Conservation (phyloP, 148 eudicot species). For the Diospyros kaki region DNA sequence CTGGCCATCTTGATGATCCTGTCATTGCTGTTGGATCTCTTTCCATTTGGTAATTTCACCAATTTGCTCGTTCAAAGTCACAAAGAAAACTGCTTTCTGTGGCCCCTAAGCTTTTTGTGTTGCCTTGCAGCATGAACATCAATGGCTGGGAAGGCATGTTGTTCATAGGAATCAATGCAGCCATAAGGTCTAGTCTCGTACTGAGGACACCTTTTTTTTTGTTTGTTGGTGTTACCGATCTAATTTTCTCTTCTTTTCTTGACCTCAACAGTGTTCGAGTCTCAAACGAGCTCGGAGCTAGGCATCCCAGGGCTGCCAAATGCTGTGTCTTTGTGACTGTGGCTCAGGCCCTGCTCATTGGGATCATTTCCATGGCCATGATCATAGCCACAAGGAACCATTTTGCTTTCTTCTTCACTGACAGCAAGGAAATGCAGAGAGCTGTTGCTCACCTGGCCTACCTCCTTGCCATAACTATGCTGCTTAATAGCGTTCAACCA, state of each 20-base stretch:
- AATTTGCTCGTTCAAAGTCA: neutral
- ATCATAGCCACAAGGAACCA: conserved; percentile 59
- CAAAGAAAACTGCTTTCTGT: neutral
- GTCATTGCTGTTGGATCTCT: conserved; percentile 86
- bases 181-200: conserved; percentile 42
- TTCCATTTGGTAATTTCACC: conserved; percentile 63
- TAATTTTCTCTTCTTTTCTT: neutral
- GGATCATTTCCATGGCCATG: conserved; percentile 40
- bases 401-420: conserved; percentile 69
- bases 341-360: conserved; percentile 60
- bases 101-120: neutral
- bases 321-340: conserved; percentile 64
- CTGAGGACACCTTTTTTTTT: no score
- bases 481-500: conserved; percentile 87
- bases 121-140: conserved; percentile 74
- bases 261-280: conserved; percentile 56
- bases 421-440: conserved; percentile 57
- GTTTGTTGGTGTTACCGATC: neutral
- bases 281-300: conserved; percentile 90
- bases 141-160: conserved; percentile 99
- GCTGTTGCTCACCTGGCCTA: conserved; percentile 78
- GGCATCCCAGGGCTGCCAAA: conserved; percentile 83
- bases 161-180: conserved; percentile 90
- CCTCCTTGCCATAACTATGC: conserved; percentile 79
- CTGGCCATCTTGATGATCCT: conserved; percentile 93